These are phyloP conservation scores for Stipa capillata DNA, from an alignment of 176 grass and related monocot species.

Conservation along the genomic window DNA sequence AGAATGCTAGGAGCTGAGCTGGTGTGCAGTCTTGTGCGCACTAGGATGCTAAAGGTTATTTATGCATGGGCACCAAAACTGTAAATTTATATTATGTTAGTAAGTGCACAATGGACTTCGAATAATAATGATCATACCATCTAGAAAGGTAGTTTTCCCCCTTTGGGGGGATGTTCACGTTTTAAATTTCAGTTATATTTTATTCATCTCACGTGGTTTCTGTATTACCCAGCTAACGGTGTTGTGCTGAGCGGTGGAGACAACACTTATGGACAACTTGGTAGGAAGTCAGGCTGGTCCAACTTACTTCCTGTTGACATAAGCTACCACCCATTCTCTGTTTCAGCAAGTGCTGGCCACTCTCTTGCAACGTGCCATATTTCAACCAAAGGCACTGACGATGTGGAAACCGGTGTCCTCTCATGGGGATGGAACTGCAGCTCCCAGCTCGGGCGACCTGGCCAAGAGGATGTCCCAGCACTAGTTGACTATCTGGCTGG, in stretches of 20 bases:
- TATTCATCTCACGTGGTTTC: constrained; percentile 13
- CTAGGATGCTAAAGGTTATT: neutral
- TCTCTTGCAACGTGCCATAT: constrained; percentile 54
- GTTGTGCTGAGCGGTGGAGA: constrained; percentile 65
- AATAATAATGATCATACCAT: neutral
- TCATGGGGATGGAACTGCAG: constrained; percentile 94
- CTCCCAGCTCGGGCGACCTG: constrained; percentile 66
- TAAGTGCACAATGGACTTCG: neutral
- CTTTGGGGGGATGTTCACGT: neutral
- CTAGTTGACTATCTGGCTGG: constrained; percentile 40
- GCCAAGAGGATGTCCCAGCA: constrained; percentile 42
- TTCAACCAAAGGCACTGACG: constrained; percentile 16
- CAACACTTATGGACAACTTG: constrained; percentile 74
- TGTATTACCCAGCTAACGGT: constrained; percentile 46
- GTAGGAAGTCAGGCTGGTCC: constrained; percentile 34
- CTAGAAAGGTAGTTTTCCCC: neutral
- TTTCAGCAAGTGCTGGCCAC: constrained; percentile 77
- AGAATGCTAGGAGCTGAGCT: neutral
- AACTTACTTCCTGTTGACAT: constrained; percentile 50
- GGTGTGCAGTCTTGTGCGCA: neutral
- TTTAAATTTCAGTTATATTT: neutral
- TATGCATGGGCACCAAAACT: neutral
- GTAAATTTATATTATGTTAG: neutral
- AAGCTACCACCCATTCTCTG: constrained; percentile 40
- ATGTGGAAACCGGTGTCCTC: constrained; percentile 21